Evolutionary conservation across 495 filamentous ascomycete genomes (phyloP).

Genomic region (Pseudomonodictys pantanalensis): DNA sequence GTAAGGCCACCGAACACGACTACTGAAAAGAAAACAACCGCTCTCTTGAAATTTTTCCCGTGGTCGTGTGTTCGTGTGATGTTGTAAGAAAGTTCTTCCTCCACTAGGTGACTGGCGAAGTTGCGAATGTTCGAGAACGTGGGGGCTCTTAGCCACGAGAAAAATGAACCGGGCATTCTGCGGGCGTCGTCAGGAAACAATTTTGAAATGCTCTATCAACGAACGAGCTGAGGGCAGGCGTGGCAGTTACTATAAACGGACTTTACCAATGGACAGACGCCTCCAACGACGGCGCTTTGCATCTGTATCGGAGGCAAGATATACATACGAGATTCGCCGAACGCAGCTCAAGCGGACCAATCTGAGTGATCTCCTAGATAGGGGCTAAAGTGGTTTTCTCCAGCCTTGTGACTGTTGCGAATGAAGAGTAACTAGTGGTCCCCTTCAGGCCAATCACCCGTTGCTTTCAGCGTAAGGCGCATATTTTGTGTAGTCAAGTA

Average conservation of each 20-base stretch:
- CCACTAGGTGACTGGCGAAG: not conserved
- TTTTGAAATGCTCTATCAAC: not conserved
- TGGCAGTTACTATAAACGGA: not conserved
- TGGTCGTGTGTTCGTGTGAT: slow-evolving; percentile 5
- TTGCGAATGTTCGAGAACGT: not conserved
- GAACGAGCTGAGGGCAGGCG: not conserved
- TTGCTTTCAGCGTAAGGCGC: not conserved
- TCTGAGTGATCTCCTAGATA: not conserved
- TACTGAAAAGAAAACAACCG: not conserved
- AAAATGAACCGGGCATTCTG: not conserved
- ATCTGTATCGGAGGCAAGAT: not conserved
- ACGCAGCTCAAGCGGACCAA: not conserved
- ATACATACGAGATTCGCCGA: not conserved
- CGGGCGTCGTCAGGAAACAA: not conserved
- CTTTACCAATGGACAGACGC: not conserved
- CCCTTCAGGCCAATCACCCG: not conserved
- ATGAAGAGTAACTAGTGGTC: not conserved
- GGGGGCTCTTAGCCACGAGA: not conserved
- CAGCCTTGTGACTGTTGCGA: not conserved
- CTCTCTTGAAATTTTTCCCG: slow-evolving; percentile 5
- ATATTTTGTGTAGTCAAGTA: not conserved
- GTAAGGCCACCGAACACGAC: slow-evolving; percentile 4
- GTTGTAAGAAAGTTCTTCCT: slow-evolving; percentile 19
- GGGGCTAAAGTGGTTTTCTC: not conserved
- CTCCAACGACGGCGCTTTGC: not conserved